Percentiles rank a stretch among this genome's conserved stretches.
These are phyloP conservation scores for Phoma sp. DNA, from an alignment of 2,329 filamentous ascomycete species.

Conservation along the genomic window DNA sequence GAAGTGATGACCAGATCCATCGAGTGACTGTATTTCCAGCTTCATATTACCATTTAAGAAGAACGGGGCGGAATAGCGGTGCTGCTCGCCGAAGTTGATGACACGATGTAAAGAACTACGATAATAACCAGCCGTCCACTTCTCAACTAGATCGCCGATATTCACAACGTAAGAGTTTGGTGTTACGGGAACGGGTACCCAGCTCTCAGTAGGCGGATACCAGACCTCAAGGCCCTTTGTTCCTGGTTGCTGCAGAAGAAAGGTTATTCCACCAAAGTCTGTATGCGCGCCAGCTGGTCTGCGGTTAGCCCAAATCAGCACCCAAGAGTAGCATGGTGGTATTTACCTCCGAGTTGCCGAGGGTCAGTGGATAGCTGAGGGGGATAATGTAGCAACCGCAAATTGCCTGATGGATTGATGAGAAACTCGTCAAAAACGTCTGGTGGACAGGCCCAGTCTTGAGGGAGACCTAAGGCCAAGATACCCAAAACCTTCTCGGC, in stretches of 20 bases:
- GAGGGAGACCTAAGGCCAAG: conserved; percentile 7
- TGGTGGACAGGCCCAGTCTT: conserved; percentile 8
- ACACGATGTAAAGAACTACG: conserved; percentile 17
- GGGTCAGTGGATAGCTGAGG: conserved; percentile 6
- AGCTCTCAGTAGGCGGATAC: conserved; percentile 11
- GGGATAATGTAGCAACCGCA: conserved; percentile 22
- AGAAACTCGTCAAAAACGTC: conserved; percentile 13
- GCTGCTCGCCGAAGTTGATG: conserved; percentile 8
- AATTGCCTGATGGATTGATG: conserved; percentile 11
- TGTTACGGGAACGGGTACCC: conserved; percentile 13
- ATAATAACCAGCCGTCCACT: conserved; percentile 17
- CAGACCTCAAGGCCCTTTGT: conserved; percentile 20
- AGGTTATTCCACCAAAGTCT: conserved; percentile 25
- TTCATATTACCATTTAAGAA: conserved; percentile 10
- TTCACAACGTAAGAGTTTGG: conserved; percentile 15
- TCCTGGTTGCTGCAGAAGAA: conserved; percentile 23
- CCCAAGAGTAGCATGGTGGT: no score
- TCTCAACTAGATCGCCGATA: conserved; percentile 15
- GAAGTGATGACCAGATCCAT: conserved; percentile 1
- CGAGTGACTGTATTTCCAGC: not conserved
- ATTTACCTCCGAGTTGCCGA: conserved; percentile 16
- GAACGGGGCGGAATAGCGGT: conserved; percentile 1
- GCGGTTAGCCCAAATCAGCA: not conserved
- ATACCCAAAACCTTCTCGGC: not conserved
- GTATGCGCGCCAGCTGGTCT: conserved; percentile 18